Conservation (phyloP, 768 basidiomycete species). For the Hygrocybe punicea region DNA sequence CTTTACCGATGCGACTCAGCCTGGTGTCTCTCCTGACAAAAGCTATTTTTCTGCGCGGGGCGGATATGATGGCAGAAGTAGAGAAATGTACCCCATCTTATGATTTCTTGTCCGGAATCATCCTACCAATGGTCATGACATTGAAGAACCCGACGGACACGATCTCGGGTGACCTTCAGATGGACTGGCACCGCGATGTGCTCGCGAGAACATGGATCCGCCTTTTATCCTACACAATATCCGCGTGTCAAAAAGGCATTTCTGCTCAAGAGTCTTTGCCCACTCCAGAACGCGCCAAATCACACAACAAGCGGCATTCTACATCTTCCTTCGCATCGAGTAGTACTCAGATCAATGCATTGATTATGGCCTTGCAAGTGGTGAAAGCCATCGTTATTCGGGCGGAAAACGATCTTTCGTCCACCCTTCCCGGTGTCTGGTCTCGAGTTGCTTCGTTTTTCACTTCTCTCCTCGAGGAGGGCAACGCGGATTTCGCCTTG, state of each 20-base stretch:
- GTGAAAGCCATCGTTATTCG: constrained; percentile 66
- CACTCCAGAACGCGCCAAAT: constrained; percentile 44
- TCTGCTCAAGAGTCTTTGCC: constrained; percentile 21
- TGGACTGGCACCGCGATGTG: constrained; percentile 47
- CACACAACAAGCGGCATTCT: constrained; percentile 38
- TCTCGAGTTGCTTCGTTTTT: constrained; percentile 54
- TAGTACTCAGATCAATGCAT: constrained; percentile 37
- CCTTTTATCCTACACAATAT: constrained; percentile 56
- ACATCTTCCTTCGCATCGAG: constrained; percentile 12
- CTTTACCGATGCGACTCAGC: constrained; percentile 38
- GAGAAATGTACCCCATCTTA: constrained; percentile 54
- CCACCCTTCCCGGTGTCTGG: constrained; percentile 58
- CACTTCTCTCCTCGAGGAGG: constrained; percentile 49
- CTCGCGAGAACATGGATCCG: constrained; percentile 58
- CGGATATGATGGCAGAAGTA: constrained; percentile 53
- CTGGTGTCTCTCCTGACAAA: constrained; percentile 43
- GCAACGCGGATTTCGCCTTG: constrained; percentile 61
- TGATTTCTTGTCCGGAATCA: constrained; percentile 58
- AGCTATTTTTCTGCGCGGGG: constrained; percentile 47
- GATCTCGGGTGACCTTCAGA: constrained; percentile 37
- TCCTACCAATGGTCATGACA: constrained; percentile 57
- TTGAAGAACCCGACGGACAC: constrained; percentile 52
- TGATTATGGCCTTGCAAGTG: constrained; percentile 57
- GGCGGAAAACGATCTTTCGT: constrained; percentile 57
- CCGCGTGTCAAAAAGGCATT: constrained; percentile 44